Base-by-base conservation (phyloP, 495 filamentous ascomycete species). In the Chaetomium fimeti region DNA sequence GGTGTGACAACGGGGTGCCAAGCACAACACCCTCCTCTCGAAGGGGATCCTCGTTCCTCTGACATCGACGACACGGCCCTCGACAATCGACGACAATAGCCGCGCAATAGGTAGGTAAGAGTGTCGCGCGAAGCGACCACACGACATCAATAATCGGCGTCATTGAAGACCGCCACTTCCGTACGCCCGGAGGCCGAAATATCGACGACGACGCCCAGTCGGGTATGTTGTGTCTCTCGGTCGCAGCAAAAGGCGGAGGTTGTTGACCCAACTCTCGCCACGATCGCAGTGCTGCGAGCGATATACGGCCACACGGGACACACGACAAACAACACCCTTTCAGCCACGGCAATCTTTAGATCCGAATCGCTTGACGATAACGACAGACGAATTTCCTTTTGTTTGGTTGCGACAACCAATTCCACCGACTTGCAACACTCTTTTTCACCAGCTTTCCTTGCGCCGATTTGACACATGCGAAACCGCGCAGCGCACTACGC, bases 401-500 rank as follows among this genome's bases (percentile, higher is more conserved):
- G 27, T 65, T 61, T 58, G 61, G 38, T 63, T 48, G 13, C 40
- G 40, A 43, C 40, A 43, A 25, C 67, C 54, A 65, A 47, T 36
- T 36, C 7, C 32, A 62, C 66, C 66, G 43, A 61, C 54, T 61
- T 16, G 53, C 65, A 53, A 54, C 66, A 52, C 59, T 62, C 63
- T 52, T 53, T 70, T 52, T 20, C 29, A 36, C 36, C 25, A 36
- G 18, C 36, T 52, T 60, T 66, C 45, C 60, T 48, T 58, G 58
- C 22, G 20, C 32, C n/a, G 49, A 57, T 28, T 27, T 51, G 22
- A 43, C 40, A 71, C 69, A 74, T 74, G 72, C 70, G 45, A 65
- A 38, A 49, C 60, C 57, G 64, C 68, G 58, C 67, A 38, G 25
- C 51, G 20, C 53, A 62, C 24, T 62, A 45, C 64, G 67, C 42